Evolutionary conservation across 768 basidiomycete species (phyloP).

Genomic region (Xanthoconium stramineum): DNA sequence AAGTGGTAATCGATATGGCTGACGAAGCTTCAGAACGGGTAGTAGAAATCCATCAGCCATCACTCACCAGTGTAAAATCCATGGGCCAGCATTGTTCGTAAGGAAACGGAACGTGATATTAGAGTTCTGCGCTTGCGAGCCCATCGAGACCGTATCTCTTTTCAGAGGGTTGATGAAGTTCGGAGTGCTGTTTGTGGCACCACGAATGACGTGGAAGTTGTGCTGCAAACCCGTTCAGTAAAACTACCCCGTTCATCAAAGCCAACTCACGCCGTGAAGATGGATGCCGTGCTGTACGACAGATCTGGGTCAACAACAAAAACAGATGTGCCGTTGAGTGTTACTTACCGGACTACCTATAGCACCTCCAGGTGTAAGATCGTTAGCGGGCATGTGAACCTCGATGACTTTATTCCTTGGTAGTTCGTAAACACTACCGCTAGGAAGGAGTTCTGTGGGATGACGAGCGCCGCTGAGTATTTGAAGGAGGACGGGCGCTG

Average conservation of each 20-base stretch:
- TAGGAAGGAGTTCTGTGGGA: constrained; percentile 47
- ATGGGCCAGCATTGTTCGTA: constrained; percentile 66
- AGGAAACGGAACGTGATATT: constrained; percentile 55
- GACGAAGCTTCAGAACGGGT: not conserved
- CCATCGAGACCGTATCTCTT: constrained; percentile 35
- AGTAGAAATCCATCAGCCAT: not conserved
- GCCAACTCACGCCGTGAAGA: constrained; percentile 36
- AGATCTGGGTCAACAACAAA: not conserved
- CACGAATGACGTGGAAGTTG: constrained; percentile 37
- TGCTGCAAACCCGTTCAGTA: constrained; percentile 26
- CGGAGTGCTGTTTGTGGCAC: constrained; percentile 26
- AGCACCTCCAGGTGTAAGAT: constrained; percentile 30
- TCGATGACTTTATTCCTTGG: constrained; percentile 47
- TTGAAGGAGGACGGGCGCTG: constrained; percentile 54
- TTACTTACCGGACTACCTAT: constrained; percentile 35
- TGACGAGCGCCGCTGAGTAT: constrained; percentile 51
- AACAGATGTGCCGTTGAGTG: not conserved
- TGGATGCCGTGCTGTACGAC: constrained; percentile 37
- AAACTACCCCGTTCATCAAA: not conserved
- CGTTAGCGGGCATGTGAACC: constrained; percentile 43
- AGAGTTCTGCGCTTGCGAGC: constrained; percentile 33
- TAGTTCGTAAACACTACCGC: constrained; percentile 45
- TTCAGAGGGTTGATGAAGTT: constrained; percentile 39
- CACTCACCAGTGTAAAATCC: constrained; percentile 45
- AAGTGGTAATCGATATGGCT: constrained; percentile 35